Evolutionary conservation across 495 filamentous ascomycete species (phyloP), one percentile per base, ranked within the genome.

Genomic region (Platismatia glauca): DNA sequence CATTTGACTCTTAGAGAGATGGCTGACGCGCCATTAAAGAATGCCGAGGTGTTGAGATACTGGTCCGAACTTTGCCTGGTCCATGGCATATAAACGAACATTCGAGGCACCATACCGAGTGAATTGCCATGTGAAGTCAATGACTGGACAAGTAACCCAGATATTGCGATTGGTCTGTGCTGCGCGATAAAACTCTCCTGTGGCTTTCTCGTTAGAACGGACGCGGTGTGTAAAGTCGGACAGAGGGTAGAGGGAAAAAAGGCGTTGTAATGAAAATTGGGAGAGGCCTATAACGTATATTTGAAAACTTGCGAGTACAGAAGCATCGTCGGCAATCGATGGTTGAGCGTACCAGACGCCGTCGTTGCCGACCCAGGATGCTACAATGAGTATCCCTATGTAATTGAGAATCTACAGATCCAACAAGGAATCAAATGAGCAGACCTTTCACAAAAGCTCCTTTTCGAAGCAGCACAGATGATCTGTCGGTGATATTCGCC

Each of bases 121-220:
- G 57, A 77, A 74, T 31, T 72, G 70, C 63, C 69, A 69, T 0
- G 68, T 71, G 65, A 76, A 78, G 48, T 73, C 70, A 8, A 78
- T 62, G 0, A 59, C 39, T 15, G 76, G 78, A 58, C 78, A 81
- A 7, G 71, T 72, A 64, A 81, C 76, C 62, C 74, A 66, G 56
- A 80, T 70, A 60, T 81, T 77, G 6, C 78, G 73, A 58, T 75
- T 77, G 44, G 77, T 71, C 59, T 75, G 74, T 13, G 76, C 74
- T 7, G 75, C 67, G 52, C 77, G 76, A 63, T 75, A 76, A 59
- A 77, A 76, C 62, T 81, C 72, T 20, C 72, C 63, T n/a, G 73
- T 68, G 3, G 60, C 37, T 66, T 69, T 31, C 27, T 67, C 53
- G 2, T 41, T 18, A 41, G 62, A 35, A 12, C 57, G 61, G 18